Evolutionary conservation across 352 stramenopile genomes (phyloP).

Genomic region (Phytophthora tubulina): DNA sequence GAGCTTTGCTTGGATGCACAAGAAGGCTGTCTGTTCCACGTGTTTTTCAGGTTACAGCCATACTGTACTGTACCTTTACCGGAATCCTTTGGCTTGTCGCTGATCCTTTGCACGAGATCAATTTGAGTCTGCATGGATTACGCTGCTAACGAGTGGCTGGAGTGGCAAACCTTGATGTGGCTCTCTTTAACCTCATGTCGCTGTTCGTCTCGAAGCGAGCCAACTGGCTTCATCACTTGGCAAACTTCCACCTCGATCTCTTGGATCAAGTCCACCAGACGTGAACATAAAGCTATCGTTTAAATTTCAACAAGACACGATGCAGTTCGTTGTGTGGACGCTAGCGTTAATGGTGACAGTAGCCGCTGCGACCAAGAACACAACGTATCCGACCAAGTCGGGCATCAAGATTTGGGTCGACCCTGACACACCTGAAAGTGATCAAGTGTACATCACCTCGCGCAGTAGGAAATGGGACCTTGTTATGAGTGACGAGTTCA

Average conservation of each 20-base stretch:
- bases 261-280: background rate
- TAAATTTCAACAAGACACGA: background rate
- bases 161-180: background rate
- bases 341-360: background rate
- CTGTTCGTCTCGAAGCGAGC: conserved; percentile 1
- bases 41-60: background rate
- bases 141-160: conserved; percentile 5
- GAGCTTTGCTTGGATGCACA: background rate
- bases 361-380: conserved; percentile 14
- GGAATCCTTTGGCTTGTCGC: background rate
- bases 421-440: conserved; percentile 44
- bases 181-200: background rate
- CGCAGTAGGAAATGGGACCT: conserved; percentile 61
- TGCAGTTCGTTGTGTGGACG: background rate
- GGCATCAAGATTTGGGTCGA: conserved; percentile 63
- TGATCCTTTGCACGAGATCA: background rate
- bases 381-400: conserved; percentile 47
- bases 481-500: conserved; percentile 96
- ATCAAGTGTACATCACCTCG: conserved; percentile 46
- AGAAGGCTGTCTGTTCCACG: conserved; percentile 1
- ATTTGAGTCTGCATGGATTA: background rate
- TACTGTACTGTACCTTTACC: background rate
- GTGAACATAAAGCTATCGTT: background rate
- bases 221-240: conserved; percentile 6
- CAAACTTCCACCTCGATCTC: conserved; percentile 21